A percentile compares a stretch with the other conserved stretches of the same genome.
Conservation (phyloP, 1,284 basidiomycete genomes). For the Polyporus tsugae region DNA sequence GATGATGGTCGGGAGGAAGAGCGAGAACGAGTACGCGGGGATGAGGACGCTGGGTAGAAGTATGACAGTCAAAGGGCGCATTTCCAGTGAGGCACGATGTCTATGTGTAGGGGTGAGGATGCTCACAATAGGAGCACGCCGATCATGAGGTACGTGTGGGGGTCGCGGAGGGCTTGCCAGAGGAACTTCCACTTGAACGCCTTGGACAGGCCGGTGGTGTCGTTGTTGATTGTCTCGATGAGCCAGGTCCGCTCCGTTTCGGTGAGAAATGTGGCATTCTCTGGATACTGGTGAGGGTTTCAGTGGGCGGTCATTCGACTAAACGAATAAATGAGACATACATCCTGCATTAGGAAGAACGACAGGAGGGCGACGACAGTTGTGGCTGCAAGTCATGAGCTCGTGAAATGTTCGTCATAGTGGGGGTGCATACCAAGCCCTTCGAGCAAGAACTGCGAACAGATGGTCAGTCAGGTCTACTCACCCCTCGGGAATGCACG, state of each 20-base stretch:
- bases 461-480: neutral
- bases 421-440: neutral
- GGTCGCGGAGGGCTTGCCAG: slow-evolving; percentile 35
- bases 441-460: slow-evolving; percentile 9
- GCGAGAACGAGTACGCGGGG: slow-evolving; percentile 26
- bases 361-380: neutral
- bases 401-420: too few relatives aligned
- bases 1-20: slow-evolving; percentile 43
- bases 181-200: slow-evolving; percentile 38
- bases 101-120: neutral
- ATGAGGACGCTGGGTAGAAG: slow-evolving; percentile 20
- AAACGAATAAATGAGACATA: neutral
- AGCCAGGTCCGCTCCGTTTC: slow-evolving; percentile 42
- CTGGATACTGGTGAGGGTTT: neutral
- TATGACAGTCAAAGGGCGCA: slow-evolving; percentile 48
- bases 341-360: slow-evolving; percentile 17
- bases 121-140: slow-evolving; percentile 30
- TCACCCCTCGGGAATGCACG: neutral
- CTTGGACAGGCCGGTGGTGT: slow-evolving; percentile 32
- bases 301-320: neutral
- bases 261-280: slow-evolving; percentile 36
- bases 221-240: slow-evolving; percentile 41
- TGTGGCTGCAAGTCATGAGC: slow-evolving; percentile 1
- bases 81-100: neutral
- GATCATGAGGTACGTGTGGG: slow-evolving; percentile 53